Evolutionary conservation across 2,329 filamentous ascomycete genomes (phyloP).

Genomic region (Raffaelea ambrosiae): DNA sequence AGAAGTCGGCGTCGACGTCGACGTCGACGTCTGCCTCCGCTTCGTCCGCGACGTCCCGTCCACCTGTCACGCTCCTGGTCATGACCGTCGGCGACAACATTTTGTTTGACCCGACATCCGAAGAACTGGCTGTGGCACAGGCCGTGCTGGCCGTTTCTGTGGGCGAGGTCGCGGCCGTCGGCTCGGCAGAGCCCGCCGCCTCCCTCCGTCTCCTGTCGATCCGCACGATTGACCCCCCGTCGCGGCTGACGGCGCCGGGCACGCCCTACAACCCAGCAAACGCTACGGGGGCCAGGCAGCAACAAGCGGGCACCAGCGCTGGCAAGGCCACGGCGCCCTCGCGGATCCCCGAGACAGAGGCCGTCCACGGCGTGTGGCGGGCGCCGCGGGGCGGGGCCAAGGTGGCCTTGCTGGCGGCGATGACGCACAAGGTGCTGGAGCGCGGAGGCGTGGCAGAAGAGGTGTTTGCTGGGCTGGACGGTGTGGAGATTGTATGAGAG

Average conservation of each 20-base stretch:
- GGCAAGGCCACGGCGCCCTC: conserved; percentile 12
- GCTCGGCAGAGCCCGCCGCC: conserved; percentile 13
- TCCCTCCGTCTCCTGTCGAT: conserved; percentile 57
- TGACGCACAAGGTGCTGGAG: conserved; percentile 69
- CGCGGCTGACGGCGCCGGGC: conserved; percentile 62
- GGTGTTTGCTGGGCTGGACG: conserved; percentile 72
- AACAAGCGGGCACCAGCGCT: conserved; percentile 13
- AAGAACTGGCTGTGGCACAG: conserved; percentile 91
- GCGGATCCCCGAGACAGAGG: conserved; percentile 39
- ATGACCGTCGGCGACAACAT: conserved; percentile 80
- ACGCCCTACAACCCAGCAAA: conserved; percentile 55
- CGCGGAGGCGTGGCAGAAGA: conserved; percentile 77
- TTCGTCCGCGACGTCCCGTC: conserved; percentile 35
- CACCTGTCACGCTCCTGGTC: conserved; percentile 85
- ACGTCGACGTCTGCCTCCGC: too few species aligned
- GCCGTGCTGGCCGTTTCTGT: conserved; percentile 80
- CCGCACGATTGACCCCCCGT: conserved; percentile 66
- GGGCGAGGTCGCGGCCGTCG: conserved; percentile 32
- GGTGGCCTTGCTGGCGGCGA: conserved; percentile 59
- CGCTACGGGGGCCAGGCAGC: conserved; percentile 40
- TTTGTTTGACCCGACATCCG: conserved; percentile 85
- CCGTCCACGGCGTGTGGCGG: conserved; percentile 71
- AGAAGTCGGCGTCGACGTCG: background rate
- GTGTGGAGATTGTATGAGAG: conserved; percentile 54
- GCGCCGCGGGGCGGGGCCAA: conserved; percentile 78